These are phyloP conservation scores for Osmozyma mogii DNA, from an alignment of 805 yeast species.

Conservation along the genomic window DNA sequence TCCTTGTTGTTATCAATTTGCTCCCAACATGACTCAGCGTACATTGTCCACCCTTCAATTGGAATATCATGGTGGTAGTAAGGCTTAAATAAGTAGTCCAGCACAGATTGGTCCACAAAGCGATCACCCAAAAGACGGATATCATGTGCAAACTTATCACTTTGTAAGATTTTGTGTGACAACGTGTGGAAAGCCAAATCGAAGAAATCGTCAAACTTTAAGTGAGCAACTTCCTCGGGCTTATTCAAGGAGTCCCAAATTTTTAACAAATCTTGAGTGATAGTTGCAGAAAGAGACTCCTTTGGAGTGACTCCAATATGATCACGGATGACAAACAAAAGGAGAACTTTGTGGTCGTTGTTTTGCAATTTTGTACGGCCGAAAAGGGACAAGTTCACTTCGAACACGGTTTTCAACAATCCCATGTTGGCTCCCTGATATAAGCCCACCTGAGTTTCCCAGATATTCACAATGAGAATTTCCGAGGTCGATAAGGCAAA, in stretches of 20 bases:
- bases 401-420: constrained; percentile 87
- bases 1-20: constrained; percentile 91
- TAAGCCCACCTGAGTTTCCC: constrained; percentile 96
- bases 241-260: constrained; percentile 76
- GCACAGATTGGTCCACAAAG: constrained; percentile 32
- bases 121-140: constrained; percentile 57
- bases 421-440: constrained; percentile 99
- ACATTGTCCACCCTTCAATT: constrained; percentile 91
- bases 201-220: constrained; percentile 66
- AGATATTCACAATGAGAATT: constrained; percentile 80
- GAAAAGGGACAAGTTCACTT: constrained; percentile 83
- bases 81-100: constrained; percentile 46
- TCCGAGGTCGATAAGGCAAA: constrained; percentile 93
- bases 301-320: constrained; percentile 84
- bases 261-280: constrained; percentile 60
- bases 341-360: constrained; percentile 50
- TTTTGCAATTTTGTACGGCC: constrained; percentile 41
- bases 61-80: constrained; percentile 83
- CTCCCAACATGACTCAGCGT: constrained; percentile 88
- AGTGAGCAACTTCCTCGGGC: constrained; percentile 53
- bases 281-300: constrained; percentile 57
- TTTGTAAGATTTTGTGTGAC: constrained; percentile 78
- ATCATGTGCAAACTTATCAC: constrained; percentile 57
- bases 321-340: constrained; percentile 87
- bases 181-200: constrained; percentile 76